These are phyloP conservation scores for Austroboletus rostrupii DNA, from an alignment of 1,284 basidiomycete species.

Conservation along the genomic window DNA sequence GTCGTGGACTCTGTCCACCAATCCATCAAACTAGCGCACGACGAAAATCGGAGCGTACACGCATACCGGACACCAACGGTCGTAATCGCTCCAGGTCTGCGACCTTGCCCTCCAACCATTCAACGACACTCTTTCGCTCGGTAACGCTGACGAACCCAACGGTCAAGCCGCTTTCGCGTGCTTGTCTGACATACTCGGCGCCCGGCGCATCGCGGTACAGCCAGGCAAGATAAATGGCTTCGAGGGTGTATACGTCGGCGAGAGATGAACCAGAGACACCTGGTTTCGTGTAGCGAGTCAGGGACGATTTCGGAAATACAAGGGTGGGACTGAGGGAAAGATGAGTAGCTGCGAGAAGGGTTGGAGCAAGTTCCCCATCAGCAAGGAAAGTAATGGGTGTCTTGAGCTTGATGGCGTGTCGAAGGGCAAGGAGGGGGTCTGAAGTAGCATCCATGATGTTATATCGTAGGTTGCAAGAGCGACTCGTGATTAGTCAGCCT, in stretches of 20 bases:
- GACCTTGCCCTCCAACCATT: conserved; percentile 75
- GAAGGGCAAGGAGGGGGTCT: conserved; percentile 51
- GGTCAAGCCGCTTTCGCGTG: conserved; percentile 66
- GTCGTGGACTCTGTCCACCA: conserved; percentile 44
- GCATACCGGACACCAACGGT: conserved; percentile 51
- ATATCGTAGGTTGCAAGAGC: too few relatives aligned
- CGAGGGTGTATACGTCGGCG: conserved; percentile 72
- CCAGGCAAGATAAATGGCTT: conserved; percentile 82
- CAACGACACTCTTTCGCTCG: conserved; percentile 78
- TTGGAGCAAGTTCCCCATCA: conserved; percentile 40
- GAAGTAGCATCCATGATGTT: too few relatives aligned
- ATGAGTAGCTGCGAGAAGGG: conserved; percentile 58
- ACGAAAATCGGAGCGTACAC: neutral
- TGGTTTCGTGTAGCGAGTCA: conserved; percentile 72
- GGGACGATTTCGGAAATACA: conserved; percentile 62
- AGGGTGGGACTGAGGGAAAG: conserved; percentile 55
- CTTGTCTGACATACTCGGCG: conserved; percentile 85
- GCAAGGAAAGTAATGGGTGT: conserved; percentile 49
- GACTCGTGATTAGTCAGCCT: too few relatives aligned
- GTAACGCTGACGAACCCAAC: conserved; percentile 82
- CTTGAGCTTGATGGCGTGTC: conserved; percentile 54
- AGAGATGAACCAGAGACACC: conserved; percentile 36
- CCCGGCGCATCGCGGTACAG: conserved; percentile 65
- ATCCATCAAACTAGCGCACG: neutral
- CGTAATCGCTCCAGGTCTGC: conserved; percentile 53